A percentile compares a stretch with the other conserved stretches of the same genome.
Conservation (phyloP, 371 early-diverging fungal species). For the Mucor ambiguus region DNA sequence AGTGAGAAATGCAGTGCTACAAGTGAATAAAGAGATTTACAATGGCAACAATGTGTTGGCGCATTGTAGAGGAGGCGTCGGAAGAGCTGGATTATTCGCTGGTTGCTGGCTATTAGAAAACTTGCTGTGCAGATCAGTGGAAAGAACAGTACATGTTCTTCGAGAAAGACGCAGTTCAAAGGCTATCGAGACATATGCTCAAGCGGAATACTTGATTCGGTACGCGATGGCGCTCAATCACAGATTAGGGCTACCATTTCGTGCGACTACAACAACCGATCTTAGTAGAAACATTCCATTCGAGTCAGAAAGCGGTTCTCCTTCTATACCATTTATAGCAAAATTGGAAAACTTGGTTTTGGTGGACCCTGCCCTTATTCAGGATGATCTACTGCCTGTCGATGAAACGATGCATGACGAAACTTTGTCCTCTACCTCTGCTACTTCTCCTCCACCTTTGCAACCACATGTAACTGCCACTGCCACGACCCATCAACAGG, state of each 20-base stretch:
- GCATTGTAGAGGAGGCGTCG: slow-evolving; percentile 85
- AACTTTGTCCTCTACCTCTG: not conserved
- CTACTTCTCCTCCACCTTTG: not conserved
- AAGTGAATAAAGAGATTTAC: slow-evolving; percentile 53
- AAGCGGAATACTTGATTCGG: slow-evolving; percentile 65
- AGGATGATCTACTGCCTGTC: not conserved
- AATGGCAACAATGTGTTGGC: slow-evolving; percentile 66
- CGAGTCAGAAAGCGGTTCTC: not conserved
- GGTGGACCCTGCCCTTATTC: not conserved
- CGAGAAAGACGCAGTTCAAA: slow-evolving; percentile 61
- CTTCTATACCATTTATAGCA: slow-evolving; percentile 18
- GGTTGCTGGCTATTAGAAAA: slow-evolving; percentile 74
- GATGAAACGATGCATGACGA: not conserved
- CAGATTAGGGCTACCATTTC: slow-evolving; percentile 4
- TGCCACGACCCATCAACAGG: not conserved
- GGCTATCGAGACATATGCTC: slow-evolving; percentile 70
- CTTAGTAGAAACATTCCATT: not conserved
- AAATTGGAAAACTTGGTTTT: slow-evolving; percentile 14
- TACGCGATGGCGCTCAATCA: slow-evolving; percentile 45
- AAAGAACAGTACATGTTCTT: slow-evolving; percentile 56
- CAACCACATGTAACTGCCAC: too few relatives aligned
- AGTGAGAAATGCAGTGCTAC: slow-evolving; percentile 56
- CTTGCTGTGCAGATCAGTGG: slow-evolving; percentile 50
- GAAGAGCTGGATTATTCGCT: slow-evolving; percentile 78
- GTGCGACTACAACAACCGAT: not conserved